Conservation (phyloP, 1,139 yeast genomes). For the Pichiaceae sp. region DNA sequence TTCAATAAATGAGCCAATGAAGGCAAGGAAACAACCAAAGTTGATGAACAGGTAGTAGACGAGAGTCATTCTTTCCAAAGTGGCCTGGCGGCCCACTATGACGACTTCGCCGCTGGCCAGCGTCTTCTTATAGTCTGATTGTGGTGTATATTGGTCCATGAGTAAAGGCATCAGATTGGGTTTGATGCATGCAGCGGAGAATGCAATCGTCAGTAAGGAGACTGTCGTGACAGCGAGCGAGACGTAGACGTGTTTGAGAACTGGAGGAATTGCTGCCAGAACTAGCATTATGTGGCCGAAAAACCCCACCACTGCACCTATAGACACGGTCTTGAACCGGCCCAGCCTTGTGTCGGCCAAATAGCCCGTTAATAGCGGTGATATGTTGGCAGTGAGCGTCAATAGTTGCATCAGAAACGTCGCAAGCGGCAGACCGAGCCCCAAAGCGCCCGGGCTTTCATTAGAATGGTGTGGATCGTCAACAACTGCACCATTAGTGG, state of each 20-base stretch:
- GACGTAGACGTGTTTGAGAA: constrained; percentile 26
- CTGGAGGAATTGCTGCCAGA: constrained; percentile 32
- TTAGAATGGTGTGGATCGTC: constrained; percentile 29
- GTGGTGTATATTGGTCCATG: constrained; percentile 44
- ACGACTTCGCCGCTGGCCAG: constrained; percentile 47
- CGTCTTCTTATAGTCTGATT: constrained; percentile 28
- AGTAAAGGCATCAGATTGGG: constrained; percentile 45
- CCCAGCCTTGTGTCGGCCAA: constrained; percentile 35
- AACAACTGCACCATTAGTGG: constrained; percentile 25
- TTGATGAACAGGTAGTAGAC: constrained; percentile 76
- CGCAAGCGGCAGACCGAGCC: constrained; percentile 31
- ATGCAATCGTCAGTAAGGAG: constrained; percentile 31
- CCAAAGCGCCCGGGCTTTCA: constrained; percentile 36
- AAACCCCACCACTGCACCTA: constrained; percentile 34
- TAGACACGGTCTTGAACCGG: constrained; percentile 33
- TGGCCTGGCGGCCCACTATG: constrained; percentile 60
- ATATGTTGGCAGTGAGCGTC: constrained; percentile 34
- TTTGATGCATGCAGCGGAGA: constrained; percentile 43
- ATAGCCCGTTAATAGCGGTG: constrained; percentile 38
- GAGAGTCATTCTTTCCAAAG: constrained; percentile 69
- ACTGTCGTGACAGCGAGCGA: constrained; percentile 29
- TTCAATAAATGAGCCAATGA: constrained; percentile 71
- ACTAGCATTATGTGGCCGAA: constrained; percentile 32
- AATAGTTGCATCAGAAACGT: constrained; percentile 32
- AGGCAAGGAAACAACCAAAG: constrained; percentile 68